Conservation (phyloP, 2,329 filamentous ascomycete species). For the Tolypocladium ophioglossoides region DNA sequence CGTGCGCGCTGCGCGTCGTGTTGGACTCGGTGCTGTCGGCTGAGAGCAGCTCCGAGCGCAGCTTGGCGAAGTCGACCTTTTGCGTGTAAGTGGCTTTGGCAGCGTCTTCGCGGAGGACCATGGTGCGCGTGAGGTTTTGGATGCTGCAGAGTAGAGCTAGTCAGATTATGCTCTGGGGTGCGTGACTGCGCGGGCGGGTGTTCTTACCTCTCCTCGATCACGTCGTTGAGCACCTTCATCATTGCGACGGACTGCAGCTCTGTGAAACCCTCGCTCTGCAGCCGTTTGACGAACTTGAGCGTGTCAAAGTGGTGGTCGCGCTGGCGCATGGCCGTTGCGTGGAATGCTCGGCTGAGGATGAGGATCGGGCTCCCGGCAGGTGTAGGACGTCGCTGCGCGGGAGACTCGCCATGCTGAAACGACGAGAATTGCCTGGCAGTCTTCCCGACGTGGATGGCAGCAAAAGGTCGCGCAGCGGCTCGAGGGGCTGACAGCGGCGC, state of each 20-base stretch:
- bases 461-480: conserved; percentile 10
- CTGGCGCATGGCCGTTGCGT: conserved; percentile 45
- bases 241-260: conserved; percentile 94
- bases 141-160: conserved; percentile 45
- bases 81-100: conserved; percentile 72
- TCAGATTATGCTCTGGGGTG: background rate
- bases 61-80: conserved; percentile 96
- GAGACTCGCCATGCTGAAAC: background rate
- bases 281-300: conserved; percentile 85
- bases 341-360: conserved; percentile 44
- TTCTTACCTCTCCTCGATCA: conserved; percentile 79
- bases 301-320: conserved; percentile 97
- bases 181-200: background rate
- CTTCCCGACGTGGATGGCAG: conserved; percentile 8
- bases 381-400: background rate
- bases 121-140: conserved; percentile 91
- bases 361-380: conserved; percentile 8
- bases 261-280: conserved; percentile 87
- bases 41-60: conserved; percentile 85
- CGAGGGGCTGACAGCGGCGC: conserved; percentile 16
- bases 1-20: conserved; percentile 80
- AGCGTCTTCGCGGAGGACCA: conserved; percentile 92
- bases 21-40: conserved; percentile 86
- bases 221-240: conserved; percentile 95
- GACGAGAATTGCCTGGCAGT: background rate